Conservation (phyloP, 73 alveolate genomes). For the Paramecium octaurelia region DNA sequence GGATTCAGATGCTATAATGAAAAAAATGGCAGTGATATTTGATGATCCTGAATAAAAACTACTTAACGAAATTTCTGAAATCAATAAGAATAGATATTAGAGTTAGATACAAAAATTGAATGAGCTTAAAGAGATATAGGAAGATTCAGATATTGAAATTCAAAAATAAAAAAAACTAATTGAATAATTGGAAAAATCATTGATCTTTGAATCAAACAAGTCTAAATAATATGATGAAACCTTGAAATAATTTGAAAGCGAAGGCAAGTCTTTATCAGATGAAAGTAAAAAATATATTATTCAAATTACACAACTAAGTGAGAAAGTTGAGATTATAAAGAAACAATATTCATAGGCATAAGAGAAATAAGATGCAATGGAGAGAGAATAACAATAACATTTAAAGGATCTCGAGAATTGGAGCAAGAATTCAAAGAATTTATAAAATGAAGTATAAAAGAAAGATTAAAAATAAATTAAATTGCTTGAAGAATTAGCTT, state of each 20-base stretch:
- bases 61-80: background rate
- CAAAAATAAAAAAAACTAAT: background rate
- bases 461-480: constrained; percentile 6
- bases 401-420: constrained; percentile 20
- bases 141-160: background rate
- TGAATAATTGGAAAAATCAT: background rate
- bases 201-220: background rate
- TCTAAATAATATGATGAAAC: background rate
- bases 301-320: background rate
- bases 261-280: constrained; percentile 16
- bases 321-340: background rate
- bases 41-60: constrained; percentile 24
- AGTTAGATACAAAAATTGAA: background rate
- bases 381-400: background rate
- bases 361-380: background rate
- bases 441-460: background rate
- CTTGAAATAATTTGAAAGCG: constrained; percentile 1
- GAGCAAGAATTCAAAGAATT: background rate
- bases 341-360: background rate
- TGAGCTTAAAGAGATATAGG: background rate
- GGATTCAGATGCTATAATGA: background rate
- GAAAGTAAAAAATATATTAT: constrained; percentile 11
- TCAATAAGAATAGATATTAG: background rate
- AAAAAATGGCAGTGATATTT: constrained; percentile 38
- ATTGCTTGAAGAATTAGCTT: constrained; percentile 8